phyloP scores from a whole-genome alignment of 2,329 filamentous ascomycete genomes.

The Leptographium wingfieldii region DNA sequence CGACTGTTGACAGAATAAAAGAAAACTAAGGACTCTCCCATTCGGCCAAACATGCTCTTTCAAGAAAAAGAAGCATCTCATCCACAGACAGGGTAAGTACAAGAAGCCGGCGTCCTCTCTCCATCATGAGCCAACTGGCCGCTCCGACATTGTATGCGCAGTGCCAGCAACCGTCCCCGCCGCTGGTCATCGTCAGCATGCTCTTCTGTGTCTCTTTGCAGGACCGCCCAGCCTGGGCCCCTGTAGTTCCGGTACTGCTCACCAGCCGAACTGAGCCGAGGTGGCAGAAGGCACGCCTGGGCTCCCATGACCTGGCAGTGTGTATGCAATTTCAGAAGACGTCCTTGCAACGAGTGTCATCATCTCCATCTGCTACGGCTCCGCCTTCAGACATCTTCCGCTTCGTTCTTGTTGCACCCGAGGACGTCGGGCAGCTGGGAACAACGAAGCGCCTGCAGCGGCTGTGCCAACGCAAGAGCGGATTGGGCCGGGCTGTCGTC shows the following conservation, averaged over 20 bases:
- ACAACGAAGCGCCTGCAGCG: constrained; percentile 23
- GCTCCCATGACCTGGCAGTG: constrained; percentile 33
- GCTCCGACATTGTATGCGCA: no score
- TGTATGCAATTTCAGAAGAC: constrained; percentile 14
- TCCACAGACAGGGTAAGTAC: no score
- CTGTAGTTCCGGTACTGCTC: constrained; percentile 18
- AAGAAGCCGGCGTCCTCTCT: no score
- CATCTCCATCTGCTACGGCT: no score
- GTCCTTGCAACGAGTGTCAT: no score
- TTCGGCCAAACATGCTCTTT: no score
- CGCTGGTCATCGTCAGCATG: not conserved
- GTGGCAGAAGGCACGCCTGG: constrained; percentile 9
- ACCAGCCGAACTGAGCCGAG: constrained; percentile 13
- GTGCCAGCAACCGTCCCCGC: not conserved
- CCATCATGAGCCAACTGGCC: no score
- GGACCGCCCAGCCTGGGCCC: constrained; percentile 23
- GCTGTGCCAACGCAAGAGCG: constrained; percentile 16
- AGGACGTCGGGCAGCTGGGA: constrained; percentile 20
- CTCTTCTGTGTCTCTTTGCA: constrained; percentile 27
- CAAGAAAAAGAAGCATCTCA: no score
- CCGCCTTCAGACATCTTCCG: constrained; percentile 16
- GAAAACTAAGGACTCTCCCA: not conserved
- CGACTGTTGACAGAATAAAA: not conserved
- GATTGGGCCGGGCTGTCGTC: constrained; percentile 23
- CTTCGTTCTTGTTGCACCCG: constrained; percentile 27